A percentile compares a stretch with the other conserved stretches of the same genome.
Evolutionary conservation across 1,139 yeast genomes (phyloP).

Genomic region (Kodamaea anthophila): DNA sequence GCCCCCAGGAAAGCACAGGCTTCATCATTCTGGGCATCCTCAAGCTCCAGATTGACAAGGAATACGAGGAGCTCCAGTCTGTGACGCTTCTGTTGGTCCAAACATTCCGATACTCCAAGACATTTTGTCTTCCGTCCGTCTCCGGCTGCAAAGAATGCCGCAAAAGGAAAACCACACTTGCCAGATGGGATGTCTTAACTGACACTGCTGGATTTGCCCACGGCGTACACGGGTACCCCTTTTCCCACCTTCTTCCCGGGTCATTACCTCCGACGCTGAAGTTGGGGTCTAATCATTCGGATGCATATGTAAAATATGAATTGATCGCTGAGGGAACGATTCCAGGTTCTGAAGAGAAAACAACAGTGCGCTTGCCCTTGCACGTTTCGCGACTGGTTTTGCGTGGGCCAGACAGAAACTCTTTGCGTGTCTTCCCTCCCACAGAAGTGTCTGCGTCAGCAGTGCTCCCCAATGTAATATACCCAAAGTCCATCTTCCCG

Average conservation of each 20-base stretch:
- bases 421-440: slow-evolving; percentile 90
- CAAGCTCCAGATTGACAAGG: slow-evolving; percentile 16
- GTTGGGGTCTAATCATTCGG: slow-evolving; percentile 44
- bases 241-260: slow-evolving; percentile 89
- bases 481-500: slow-evolving; percentile 82
- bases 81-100: slow-evolving; percentile 69
- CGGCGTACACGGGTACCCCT: slow-evolving; percentile 85
- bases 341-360: slow-evolving; percentile 18
- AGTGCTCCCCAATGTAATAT: slow-evolving; percentile 78
- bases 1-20: slow-evolving; percentile 74
- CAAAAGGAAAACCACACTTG: slow-evolving; percentile 51
- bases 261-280: slow-evolving; percentile 76
- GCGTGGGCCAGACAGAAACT: slow-evolving; percentile 79
- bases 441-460: slow-evolving; percentile 86
- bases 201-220: slow-evolving; percentile 47
- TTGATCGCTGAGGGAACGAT: slow-evolving; percentile 51
- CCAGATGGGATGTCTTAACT: slow-evolving; percentile 82
- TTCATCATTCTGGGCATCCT: slow-evolving; percentile 77
- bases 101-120: slow-evolving; percentile 56
- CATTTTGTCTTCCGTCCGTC: slow-evolving; percentile 55
- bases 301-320: slow-evolving; percentile 62
- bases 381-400: slow-evolving; percentile 70
- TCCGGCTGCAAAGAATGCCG: slow-evolving; percentile 55
- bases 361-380: slow-evolving; percentile 58
- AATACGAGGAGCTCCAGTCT: slow-evolving; percentile 26